Conservation (phyloP, 129 eudicot species). For the Oenanthe sinensis region DNA sequence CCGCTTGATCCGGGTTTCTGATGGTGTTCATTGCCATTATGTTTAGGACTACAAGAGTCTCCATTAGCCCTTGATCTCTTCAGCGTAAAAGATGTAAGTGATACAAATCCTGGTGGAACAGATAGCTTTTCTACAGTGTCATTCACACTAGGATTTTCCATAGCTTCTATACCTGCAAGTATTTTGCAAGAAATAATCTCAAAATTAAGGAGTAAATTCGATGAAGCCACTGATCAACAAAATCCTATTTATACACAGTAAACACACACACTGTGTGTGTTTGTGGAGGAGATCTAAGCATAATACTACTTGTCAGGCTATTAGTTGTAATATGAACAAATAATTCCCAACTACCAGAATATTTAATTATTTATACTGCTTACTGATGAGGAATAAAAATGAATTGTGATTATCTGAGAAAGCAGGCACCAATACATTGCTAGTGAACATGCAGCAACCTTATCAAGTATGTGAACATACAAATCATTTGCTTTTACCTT, state of each 20-base stretch:
- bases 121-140: slow-evolving; percentile 19
- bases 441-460: background rate
- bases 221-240: background rate
- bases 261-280: background rate
- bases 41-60: slow-evolving; percentile 24
- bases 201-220: background rate
- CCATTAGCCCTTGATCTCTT: slow-evolving; percentile 28
- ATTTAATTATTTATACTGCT: background rate
- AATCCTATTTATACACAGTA: background rate
- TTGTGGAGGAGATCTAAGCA: background rate
- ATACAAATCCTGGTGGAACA: slow-evolving; percentile 59
- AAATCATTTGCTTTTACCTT: background rate
- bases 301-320: background rate
- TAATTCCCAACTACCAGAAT: background rate
- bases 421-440: background rate
- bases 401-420: background rate
- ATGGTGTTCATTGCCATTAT: slow-evolving; percentile 16
- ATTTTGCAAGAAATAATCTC: slow-evolving; percentile 17
- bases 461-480: background rate
- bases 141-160: background rate
- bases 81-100: slow-evolving; percentile 51
- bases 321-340: background rate
- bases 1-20: slow-evolving; percentile 16
- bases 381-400: background rate
- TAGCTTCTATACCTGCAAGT: slow-evolving; percentile 26